Conservation (phyloP, 176 grass and related monocot genomes). For the Oryza meridionalis region DNA sequence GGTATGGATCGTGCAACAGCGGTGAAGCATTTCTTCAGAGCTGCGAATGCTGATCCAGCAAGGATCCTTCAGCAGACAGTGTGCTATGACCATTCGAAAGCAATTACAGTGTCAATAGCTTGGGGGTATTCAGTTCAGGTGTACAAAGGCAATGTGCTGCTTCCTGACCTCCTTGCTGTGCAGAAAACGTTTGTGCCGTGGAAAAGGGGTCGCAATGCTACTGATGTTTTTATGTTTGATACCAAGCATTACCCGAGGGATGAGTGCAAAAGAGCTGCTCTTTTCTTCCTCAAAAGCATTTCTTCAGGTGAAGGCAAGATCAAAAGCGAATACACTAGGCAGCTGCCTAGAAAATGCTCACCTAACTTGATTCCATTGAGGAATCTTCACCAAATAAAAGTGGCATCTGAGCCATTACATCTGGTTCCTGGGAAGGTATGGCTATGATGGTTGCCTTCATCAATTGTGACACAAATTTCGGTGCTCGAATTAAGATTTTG, state of each 20-base stretch:
- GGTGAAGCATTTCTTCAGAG: conserved; percentile 58
- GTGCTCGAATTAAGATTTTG: neutral
- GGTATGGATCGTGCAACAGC: conserved; percentile 64
- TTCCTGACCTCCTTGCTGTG: conserved; percentile 77
- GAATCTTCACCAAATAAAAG: conserved; percentile 54
- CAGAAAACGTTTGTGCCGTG: conserved; percentile 80
- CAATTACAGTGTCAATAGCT: conserved; percentile 66
- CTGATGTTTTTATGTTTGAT: conserved; percentile 72
- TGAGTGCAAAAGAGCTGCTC: conserved; percentile 64
- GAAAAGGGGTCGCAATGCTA: conserved; percentile 60
- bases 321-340: conserved; percentile 64
- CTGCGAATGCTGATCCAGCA: conserved; percentile 61
- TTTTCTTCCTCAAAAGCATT: conserved; percentile 75
- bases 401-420: conserved; percentile 51
- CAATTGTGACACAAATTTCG: conserved; percentile 17
- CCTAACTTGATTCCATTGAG: conserved; percentile 42
- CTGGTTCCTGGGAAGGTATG: conserved; percentile 69
- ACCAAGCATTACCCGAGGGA: conserved; percentile 63
- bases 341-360: conserved; percentile 52
- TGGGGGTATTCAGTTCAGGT: conserved; percentile 86
- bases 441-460: conserved; percentile 3
- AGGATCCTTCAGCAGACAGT: conserved; percentile 91
- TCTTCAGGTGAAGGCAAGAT: conserved; percentile 46
- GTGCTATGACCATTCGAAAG: conserved; percentile 65
- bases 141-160: conserved; percentile 69